Percentiles rank a stretch among this genome's conserved stretches.
phyloP scores from a whole-genome alignment of 768 basidiomycete species.

The Phanerochaete sordida region DNA sequence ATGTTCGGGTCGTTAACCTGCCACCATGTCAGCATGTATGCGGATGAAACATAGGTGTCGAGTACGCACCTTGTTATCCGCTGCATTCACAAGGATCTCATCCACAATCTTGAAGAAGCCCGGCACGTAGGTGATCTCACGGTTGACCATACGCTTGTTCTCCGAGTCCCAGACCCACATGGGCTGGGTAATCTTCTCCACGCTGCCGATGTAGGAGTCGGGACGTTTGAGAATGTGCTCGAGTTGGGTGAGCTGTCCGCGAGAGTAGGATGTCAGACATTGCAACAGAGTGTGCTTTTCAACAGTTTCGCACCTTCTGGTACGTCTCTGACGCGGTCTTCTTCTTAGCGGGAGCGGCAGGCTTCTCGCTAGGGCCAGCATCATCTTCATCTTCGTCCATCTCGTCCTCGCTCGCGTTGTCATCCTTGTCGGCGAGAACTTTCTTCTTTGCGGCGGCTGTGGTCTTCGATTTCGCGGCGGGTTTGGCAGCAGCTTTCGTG shows the following conservation, averaged over 20 bases:
- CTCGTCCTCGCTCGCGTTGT: conserved; percentile 55
- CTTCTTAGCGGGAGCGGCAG: conserved; percentile 46
- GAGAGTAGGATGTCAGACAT: conserved; percentile 9
- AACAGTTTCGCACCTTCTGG: conserved; percentile 59
- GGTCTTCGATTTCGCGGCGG: conserved; percentile 46
- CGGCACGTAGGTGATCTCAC: conserved; percentile 88
- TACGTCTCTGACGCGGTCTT: conserved; percentile 92
- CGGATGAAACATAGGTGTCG: not conserved
- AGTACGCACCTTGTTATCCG: conserved; percentile 90
- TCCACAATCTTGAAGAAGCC: conserved; percentile 99
- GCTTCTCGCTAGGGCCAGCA: conserved; percentile 33
- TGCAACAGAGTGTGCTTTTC: not conserved
- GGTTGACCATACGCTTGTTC: conserved; percentile 76
- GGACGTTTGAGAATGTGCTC: conserved; percentile 93
- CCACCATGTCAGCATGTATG: not conserved
- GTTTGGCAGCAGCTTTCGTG: conserved; percentile 41
- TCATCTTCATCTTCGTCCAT: conserved; percentile 38
- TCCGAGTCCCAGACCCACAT: conserved; percentile 96
- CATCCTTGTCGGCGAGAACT: conserved; percentile 58
- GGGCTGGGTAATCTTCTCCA: conserved; percentile 78
- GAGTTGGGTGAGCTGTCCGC: conserved; percentile 78
- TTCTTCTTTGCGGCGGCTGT: conserved; percentile 68
- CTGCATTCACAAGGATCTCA: conserved; percentile 98
- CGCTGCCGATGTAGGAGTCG: conserved; percentile 95
- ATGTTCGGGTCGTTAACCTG: conserved; percentile 91